phyloP scores from a whole-genome alignment of 2,329 filamentous ascomycete genomes.

The Aureobasidium sp. region DNA sequence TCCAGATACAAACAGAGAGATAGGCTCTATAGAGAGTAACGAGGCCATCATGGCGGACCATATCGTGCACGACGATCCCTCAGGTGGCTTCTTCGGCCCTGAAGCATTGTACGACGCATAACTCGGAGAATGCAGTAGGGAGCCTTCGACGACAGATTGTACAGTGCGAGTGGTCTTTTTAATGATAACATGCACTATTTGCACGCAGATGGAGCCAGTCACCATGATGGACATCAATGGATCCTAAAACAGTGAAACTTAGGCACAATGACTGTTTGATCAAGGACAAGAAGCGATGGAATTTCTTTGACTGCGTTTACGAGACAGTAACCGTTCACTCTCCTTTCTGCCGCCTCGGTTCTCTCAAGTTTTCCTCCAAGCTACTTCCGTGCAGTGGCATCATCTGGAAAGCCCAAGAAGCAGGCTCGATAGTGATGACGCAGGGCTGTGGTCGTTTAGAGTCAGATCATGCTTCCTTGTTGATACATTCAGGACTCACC shows the following conservation, averaged over 20 bases:
- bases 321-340: background rate
- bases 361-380: background rate
- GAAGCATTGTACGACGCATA: too few relatives aligned
- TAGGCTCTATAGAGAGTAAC: conserved; percentile 6
- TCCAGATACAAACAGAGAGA: background rate
- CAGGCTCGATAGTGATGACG: background rate
- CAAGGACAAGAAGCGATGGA: background rate
- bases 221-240: background rate
- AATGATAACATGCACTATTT: too few relatives aligned
- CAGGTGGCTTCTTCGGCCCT: background rate
- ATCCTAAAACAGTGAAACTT: background rate
- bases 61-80: background rate
- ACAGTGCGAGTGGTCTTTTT: too few relatives aligned
- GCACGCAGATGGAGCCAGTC: background rate
- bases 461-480: background rate
- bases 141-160: too few relatives aligned
- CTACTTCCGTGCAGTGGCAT: background rate
- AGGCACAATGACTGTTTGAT: background rate
- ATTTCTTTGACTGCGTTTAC: background rate
- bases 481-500: background rate
- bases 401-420: background rate
- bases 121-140: too few relatives aligned
- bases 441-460: background rate
- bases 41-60: conserved; percentile 1
- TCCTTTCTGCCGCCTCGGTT: background rate